Base-by-base conservation (phyloP, 2,329 filamentous ascomycete genomes). In the Lachnellula hyalina region DNA sequence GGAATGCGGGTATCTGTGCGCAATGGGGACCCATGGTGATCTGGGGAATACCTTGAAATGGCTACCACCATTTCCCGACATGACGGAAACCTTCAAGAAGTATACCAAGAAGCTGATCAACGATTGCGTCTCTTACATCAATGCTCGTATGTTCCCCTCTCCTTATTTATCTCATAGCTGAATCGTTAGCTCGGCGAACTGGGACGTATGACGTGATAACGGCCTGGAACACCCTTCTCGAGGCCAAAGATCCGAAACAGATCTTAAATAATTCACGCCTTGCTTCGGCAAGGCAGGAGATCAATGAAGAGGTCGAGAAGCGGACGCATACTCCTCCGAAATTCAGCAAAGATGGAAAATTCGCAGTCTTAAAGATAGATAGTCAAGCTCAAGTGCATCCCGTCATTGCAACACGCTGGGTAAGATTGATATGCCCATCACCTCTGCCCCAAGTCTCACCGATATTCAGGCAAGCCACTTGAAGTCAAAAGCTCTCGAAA, bases 11-110 rank as follows among this genome's bases (percentile, higher is more conserved):
- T 87, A 84, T 79, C 73, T 87, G 0, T 84, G 82, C 52, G 76
- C 77, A 2, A 76, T 87, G 59, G 85, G 85, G 8, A 87, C 84
- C 0, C 82, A 86, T 58, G 84, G 84, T 2, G 85, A 88, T 59
- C 73, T 88, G 0, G 84, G 84, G 14, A 85, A 79, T 40, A 77
- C 77, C 0, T 59, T 87, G 15, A 87, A 86, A 65, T 87, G 85
- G 85, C 71, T 80, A 21, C 75, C 77, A 0, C 85, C 85, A 0
- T 87, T 88, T 58, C 85, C 85, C 1, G 80, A 86, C 57, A 86
- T 87, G 82, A 74, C 72, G 17, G 67, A 74, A 1, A 78, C 78
- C 0, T 81, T 87, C 61, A 86, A 85, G 61, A 71, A 67, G 14
- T 74, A 85, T 62, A 81, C 81, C 0, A 87, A 84, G 61, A 86